Evolutionary conservation across 306 rosid species (phyloP).

Genomic region (Herpetospermum pedunculosum): DNA sequence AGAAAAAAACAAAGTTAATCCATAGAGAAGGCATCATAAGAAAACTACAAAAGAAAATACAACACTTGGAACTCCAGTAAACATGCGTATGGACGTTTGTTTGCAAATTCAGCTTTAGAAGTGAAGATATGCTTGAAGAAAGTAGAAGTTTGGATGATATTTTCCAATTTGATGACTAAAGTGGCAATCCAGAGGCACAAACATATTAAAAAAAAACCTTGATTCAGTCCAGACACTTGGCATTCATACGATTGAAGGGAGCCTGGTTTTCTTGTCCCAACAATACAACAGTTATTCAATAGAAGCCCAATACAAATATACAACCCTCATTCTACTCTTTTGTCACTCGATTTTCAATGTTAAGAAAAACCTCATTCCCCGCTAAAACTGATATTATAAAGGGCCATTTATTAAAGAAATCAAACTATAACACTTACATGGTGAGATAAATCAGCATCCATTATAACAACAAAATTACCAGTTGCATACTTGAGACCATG

Average conservation of each 20-base stretch:
- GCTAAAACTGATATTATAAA: background rate
- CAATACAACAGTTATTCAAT: background rate
- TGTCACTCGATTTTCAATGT: background rate
- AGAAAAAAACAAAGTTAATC: conserved; percentile 13
- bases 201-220: background rate
- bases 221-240: background rate
- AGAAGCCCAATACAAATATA: background rate
- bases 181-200: background rate
- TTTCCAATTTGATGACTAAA: background rate
- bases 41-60: background rate
- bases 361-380: background rate
- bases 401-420: background rate
- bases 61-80: background rate
- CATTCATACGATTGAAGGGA: background rate
- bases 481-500: conserved; percentile 94
- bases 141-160: background rate
- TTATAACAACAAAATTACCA: conserved; percentile 85
- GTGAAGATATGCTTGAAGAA: background rate
- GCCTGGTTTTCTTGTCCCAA: background rate
- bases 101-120: background rate
- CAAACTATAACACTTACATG: conserved; percentile 42
- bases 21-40: background rate
- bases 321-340: background rate
- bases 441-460: conserved; percentile 95
- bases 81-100: background rate